Base-by-base conservation (phyloP, 257 asterid genomes). In the Fraxinus quadrangulata region DNA sequence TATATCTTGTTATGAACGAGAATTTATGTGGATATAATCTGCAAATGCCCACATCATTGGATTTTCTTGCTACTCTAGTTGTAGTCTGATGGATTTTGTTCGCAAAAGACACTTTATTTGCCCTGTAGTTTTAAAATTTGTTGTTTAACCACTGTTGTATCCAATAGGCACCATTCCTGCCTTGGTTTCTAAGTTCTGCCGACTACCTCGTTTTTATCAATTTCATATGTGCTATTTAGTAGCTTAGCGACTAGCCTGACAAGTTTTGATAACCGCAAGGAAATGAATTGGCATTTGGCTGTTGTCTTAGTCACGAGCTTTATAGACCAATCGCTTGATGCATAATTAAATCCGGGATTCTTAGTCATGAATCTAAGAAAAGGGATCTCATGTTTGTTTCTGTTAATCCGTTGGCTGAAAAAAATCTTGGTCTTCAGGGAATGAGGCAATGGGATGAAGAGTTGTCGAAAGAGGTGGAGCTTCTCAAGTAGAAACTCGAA, bases 371-470 rank as follows among this genome's bases (percentile, higher is more conserved):
- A n/a, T 34, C 5, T 34, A 34, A 28, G 31, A 28, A 28, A 28
- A 28, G 2, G 31, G 2, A 28, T 19, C 12, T 19, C 66, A 56
- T 56, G 11, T 63, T 23, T 24, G 14, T 61, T 61, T 24, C 5
- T n/a, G 14, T 23, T 59, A 59, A 8, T 59, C 67, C 24, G 16
- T 23, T 24, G 68, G 30, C 16, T 63, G 16, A 24, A 63, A 63
- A n/a, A 24, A 8, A 8, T 5, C 72, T 4, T 73, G 75, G 49
- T 23, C 69, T 76, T 47, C 77, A 87, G 88, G 80, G n/a, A 66
- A 16, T 84, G 81, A 78, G 87, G 66, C 83, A 70, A 70, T 78
- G 84, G 42, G 87, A 84, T 14, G 88, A 84, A 30, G 87, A 81
- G 63, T 59, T 87, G 76, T 81, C 77, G 21, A 76, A 75, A 76